Percentiles rank a stretch among this genome's conserved stretches.
Evolutionary conservation across 495 filamentous ascomycete species (phyloP).

Genomic region (Friedmanniomyces simplex): DNA sequence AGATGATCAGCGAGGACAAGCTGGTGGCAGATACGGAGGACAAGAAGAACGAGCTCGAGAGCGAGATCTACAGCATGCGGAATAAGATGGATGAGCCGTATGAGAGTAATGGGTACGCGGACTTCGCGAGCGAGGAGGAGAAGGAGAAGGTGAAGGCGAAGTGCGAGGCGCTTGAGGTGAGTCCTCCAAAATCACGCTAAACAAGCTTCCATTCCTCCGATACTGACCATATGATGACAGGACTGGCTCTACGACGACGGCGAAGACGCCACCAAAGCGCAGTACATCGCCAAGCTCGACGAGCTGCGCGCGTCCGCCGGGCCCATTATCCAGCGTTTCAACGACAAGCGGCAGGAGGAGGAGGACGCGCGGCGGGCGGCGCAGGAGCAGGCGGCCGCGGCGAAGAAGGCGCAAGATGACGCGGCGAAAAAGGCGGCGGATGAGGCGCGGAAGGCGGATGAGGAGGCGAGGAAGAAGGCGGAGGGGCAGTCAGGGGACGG

Average conservation of each 20-base stretch:
- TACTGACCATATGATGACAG: slow-evolving; percentile 34
- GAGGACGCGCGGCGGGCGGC: slow-evolving; percentile 63
- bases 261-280: slow-evolving; percentile 85
- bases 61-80: slow-evolving; percentile 89
- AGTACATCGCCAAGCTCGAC: slow-evolving; percentile 89
- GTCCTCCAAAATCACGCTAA: slow-evolving; percentile 25
- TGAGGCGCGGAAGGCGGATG: slow-evolving; percentile 49
- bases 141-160: slow-evolving; percentile 73
- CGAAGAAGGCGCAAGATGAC: slow-evolving; percentile 40
- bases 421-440: slow-evolving; percentile 70
- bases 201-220: too few relatives aligned
- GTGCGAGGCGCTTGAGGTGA: slow-evolving; percentile 74
- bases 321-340: slow-evolving; percentile 87
- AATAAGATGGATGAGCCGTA: slow-evolving; percentile 79
- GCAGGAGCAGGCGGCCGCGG: slow-evolving; percentile 55
- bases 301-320: slow-evolving; percentile 86
- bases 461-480: slow-evolving; percentile 42
- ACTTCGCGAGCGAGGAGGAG: slow-evolving; percentile 85
- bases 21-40: slow-evolving; percentile 96
- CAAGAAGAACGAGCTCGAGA: slow-evolving; percentile 99
- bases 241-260: slow-evolving; percentile 99
- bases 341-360: slow-evolving; percentile 87
- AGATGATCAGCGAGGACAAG: slow-evolving; percentile 98
- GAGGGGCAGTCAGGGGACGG: slow-evolving; percentile 22
- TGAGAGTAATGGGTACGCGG: slow-evolving; percentile 46